Base-by-base conservation (phyloP, 2,329 filamentous ascomycete species). In the Rugonectria rugulosa region DNA sequence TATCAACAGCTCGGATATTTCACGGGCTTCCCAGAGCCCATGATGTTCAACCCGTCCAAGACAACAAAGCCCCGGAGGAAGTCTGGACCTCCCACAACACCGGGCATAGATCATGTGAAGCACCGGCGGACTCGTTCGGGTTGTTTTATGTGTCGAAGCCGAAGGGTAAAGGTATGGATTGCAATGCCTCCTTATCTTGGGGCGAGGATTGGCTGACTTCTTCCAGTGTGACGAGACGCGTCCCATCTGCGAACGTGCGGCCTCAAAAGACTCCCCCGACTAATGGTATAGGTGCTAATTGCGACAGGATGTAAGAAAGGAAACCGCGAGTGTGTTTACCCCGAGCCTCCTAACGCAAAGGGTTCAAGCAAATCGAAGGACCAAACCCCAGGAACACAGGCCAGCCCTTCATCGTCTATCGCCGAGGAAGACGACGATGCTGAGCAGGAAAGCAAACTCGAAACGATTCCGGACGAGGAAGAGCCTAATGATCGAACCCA, bases 61-160 rank as follows among this genome's bases (percentile, higher is more conserved):
- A 62, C 77, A 10, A 76, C 79, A 44, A 78, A 81, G 64, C 76
- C 73, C 59, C 77, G 82, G 45, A 78, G 81, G 53, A 85, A 84
- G 61, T 82, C 81, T 15, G 65, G 60, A 8, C 57, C 64, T 24
- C 68, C 63, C 1, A 70, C 77, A 2, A 80, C 79, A 3, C 60
- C 78, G 42, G 90, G 68, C 19, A 37, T 63, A 31, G 73, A 96
- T 59, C 88, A 90, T 68, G 89, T 96, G 64, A 98, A 98, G 75
- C 94, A 98, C 72, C 89, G 93, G 59, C 87, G 95, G 64, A 98
- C 95, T 37, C 84, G 95, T 66, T 97, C 92, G 61, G 95, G 95
- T 23, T 99, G 95, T 76, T 97, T 81, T 62, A 98, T 93, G 41
- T 99, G 95, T 74, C 85, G 95, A 56, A 88, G 88, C 67, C 85